phyloP scores from a whole-genome alignment of 2,329 filamentous ascomycete genomes.

The Pseudopyrenochaeta lycopersici region DNA sequence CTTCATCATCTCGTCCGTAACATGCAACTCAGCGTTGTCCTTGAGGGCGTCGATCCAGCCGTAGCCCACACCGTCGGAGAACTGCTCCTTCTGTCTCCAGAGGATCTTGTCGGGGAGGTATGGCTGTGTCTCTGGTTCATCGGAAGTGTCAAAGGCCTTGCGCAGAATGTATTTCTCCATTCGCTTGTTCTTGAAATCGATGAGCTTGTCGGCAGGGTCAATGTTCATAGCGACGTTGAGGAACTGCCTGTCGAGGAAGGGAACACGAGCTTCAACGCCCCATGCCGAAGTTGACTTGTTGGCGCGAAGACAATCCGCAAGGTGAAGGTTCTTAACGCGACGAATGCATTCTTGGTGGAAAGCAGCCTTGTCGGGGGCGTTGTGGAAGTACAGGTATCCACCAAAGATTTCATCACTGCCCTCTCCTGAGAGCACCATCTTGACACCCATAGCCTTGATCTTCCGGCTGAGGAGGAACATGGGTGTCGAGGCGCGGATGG shows the following conservation, averaged over 20 bases:
- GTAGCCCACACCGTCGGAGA: conserved; percentile 97
- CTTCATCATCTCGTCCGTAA: conserved; percentile 98
- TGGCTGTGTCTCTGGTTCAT: conserved; percentile 79
- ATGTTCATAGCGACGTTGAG: conserved; percentile 92
- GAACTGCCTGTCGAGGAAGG: conserved; percentile 98
- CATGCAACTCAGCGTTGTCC: conserved; percentile 87
- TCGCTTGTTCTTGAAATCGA: conserved; percentile 73
- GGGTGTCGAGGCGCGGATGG: conserved; percentile 95
- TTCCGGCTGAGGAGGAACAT: conserved; percentile 98
- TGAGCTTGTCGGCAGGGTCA: conserved; percentile 95
- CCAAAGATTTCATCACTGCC: conserved; percentile 98
- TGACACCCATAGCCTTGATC: conserved; percentile 99
- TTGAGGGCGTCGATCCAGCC: conserved; percentile 98
- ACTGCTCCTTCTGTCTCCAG: conserved; percentile 99
- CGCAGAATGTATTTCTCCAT: conserved; percentile 99
- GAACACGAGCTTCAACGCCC: conserved; percentile 97
- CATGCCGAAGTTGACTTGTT: conserved; percentile 99
- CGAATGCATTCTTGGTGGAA: conserved; percentile 96
- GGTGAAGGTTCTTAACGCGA: conserved; percentile 94
- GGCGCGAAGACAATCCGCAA: conserved; percentile 94
- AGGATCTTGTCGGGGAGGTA: conserved; percentile 97
- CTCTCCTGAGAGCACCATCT: conserved; percentile 98
- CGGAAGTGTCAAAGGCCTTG: conserved; percentile 94
- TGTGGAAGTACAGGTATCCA: conserved; percentile 98
- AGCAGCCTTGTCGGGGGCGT: conserved; percentile 86